A percentile compares a stretch with the other conserved stretches of the same genome.
Evolutionary conservation across 2,329 filamentous ascomycete species (phyloP).

Genomic region (Exophiala sideris): DNA sequence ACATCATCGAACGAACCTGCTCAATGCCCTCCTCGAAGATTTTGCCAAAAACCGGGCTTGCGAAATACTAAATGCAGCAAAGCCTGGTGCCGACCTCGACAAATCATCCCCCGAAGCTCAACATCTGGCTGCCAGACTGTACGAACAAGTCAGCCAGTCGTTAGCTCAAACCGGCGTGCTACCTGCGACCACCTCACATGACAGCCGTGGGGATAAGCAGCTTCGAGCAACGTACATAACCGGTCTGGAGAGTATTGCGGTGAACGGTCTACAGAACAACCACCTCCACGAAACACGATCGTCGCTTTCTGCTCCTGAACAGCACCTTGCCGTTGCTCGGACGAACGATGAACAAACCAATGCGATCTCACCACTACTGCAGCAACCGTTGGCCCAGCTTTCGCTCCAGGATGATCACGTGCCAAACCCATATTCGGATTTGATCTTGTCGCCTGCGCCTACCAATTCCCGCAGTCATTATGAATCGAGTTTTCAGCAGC

Average conservation of each 20-base stretch:
- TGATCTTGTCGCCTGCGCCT: conserved; percentile 25
- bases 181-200: conserved; percentile 38
- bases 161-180: conserved; percentile 42
- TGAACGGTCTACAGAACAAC: conserved; percentile 37
- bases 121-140: conserved; percentile 41
- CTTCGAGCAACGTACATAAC: conserved; percentile 36
- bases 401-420: conserved; percentile 12
- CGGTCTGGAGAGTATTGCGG: conserved; percentile 41
- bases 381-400: conserved; percentile 24
- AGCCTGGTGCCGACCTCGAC: conserved; percentile 37
- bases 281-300: conserved; percentile 9
- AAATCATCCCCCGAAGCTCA: conserved; percentile 42
- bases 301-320: conserved; percentile 12
- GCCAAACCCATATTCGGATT: conserved; percentile 22
- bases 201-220: conserved; percentile 25
- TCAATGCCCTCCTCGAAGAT: conserved; percentile 44
- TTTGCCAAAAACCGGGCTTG: conserved; percentile 44
- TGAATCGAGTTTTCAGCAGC: conserved; percentile 50
- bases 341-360: conserved; percentile 6
- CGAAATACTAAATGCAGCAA: conserved; percentile 41
- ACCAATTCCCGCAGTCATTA: conserved; percentile 41
- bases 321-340: conserved; percentile 5
- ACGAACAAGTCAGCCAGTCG: conserved; percentile 41
- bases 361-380: conserved; percentile 10
- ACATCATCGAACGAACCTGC: conserved; percentile 35